A percentile compares a stretch with the other conserved stretches of the same genome.
phyloP scores from a whole-genome alignment of 257 asterid genomes.

The Forsythia viridissima region DNA sequence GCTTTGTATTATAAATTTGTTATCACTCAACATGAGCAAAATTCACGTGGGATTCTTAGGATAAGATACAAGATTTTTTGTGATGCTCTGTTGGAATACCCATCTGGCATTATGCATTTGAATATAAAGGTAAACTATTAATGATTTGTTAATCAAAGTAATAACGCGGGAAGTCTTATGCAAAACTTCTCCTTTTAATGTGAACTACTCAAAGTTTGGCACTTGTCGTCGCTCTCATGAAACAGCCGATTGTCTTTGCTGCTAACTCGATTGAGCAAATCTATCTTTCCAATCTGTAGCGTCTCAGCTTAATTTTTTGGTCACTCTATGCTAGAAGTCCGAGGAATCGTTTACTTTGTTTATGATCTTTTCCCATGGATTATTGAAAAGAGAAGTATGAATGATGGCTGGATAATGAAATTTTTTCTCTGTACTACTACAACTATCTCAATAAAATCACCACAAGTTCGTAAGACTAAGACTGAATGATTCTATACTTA shows the following conservation, averaged over 20 bases:
- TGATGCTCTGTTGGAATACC: background rate
- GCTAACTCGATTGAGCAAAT: background rate
- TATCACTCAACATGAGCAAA: background rate
- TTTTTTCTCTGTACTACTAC: background rate
- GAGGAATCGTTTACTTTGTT: background rate
- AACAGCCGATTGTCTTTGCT: background rate
- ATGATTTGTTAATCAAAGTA: background rate
- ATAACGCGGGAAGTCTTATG: background rate
- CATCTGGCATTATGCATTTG: background rate
- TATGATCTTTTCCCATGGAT: background rate
- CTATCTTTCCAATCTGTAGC: background rate
- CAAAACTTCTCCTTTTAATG: background rate
- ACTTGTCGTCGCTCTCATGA: background rate
- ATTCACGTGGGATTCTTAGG: background rate
- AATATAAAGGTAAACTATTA: background rate
- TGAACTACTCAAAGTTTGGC: background rate
- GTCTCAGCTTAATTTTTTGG: background rate
- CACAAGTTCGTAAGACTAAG: background rate
- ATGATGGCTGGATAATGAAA: background rate
- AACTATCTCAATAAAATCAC: background rate
- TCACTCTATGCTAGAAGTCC: background rate
- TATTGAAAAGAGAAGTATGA: background rate
- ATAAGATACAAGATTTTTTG: background rate
- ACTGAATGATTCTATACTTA: background rate
- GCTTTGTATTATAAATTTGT: background rate